phyloP scores from a whole-genome alignment of 1,284 basidiomycete species.

The Malassezia obtusa region DNA sequence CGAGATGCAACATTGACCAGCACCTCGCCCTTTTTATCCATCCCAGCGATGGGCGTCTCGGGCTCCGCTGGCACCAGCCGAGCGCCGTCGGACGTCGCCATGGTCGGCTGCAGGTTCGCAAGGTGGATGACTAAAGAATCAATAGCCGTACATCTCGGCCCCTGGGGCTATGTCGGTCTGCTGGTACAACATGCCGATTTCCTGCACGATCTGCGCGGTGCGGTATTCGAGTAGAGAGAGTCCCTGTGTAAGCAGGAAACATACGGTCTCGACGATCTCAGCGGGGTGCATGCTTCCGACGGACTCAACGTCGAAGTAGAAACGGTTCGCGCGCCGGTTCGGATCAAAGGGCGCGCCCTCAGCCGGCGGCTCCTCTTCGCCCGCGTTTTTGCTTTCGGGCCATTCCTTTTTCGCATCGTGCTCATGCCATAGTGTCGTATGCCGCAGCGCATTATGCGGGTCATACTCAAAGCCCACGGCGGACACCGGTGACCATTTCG shows the following conservation, averaged over 20 bases:
- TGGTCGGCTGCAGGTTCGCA: too few species aligned
- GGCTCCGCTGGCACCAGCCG: too few species aligned
- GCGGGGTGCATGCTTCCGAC: constrained; percentile 39
- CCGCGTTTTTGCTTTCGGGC: constrained; percentile 40
- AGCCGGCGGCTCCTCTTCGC: constrained; percentile 38
- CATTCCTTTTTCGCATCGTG: constrained; percentile 43
- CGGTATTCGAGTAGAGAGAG: constrained; percentile 37
- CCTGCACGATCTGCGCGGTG: constrained; percentile 44
- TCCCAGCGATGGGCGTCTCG: neutral
- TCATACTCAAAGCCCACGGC: constrained; percentile 97
- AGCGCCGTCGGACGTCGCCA: too few species aligned
- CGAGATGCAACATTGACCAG: neutral
- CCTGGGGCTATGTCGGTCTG: constrained; percentile 10
- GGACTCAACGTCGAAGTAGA: constrained; percentile 47
- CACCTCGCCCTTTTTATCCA: neutral
- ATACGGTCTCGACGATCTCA: constrained; percentile 41
- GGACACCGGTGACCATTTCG: constrained; percentile 95
- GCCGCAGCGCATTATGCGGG: constrained; percentile 89
- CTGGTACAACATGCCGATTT: constrained; percentile 39
- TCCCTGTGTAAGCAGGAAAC: constrained; percentile 19
- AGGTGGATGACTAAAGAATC: constrained; percentile 3
- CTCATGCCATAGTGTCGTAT: constrained; percentile 95
- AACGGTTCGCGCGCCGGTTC: constrained; percentile 32
- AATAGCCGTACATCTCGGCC: neutral
- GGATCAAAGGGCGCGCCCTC: constrained; percentile 41